Conservation (phyloP, 2,329 filamentous ascomycete species). For the Alternaria incomplexa region DNA sequence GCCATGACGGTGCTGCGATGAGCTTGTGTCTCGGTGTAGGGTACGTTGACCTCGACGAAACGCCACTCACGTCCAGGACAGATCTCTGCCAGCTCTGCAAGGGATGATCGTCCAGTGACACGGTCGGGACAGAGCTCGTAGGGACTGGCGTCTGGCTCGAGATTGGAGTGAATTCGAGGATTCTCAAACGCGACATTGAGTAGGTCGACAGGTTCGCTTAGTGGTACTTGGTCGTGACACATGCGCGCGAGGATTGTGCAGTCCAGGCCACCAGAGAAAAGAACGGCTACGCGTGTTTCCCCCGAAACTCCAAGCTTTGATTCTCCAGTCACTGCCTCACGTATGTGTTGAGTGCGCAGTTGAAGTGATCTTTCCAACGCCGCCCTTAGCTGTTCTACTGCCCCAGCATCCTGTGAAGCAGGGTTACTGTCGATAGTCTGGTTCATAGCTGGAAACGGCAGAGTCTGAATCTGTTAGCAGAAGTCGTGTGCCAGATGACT, state of each 20-base stretch:
- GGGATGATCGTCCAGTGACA: conserved; percentile 80
- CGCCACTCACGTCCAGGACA: conserved; percentile 79
- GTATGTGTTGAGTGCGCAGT: conserved; percentile 56
- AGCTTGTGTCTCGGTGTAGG: conserved; percentile 73
- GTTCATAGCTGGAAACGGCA: conserved; percentile 56
- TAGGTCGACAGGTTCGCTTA: conserved; percentile 76
- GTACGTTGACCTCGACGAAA: conserved; percentile 86
- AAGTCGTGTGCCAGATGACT: conserved; percentile 16
- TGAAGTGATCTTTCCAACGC: conserved; percentile 67
- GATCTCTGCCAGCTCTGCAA: conserved; percentile 71
- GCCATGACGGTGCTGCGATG: conserved; percentile 74
- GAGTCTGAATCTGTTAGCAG: conserved; percentile 42
- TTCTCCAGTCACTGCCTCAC: conserved; percentile 24
- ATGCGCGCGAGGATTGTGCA: conserved; percentile 87
- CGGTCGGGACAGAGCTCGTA: conserved; percentile 92
- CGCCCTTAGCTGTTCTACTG: conserved; percentile 61
- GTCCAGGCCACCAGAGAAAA: conserved; percentile 95
- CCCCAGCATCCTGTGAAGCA: conserved; percentile 38
- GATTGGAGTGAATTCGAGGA: conserved; percentile 65
- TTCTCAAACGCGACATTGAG: conserved; percentile 98
- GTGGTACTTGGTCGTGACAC: conserved; percentile 75
- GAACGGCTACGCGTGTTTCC: conserved; percentile 69
- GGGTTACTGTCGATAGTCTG: conserved; percentile 10
- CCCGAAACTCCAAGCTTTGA: not conserved
- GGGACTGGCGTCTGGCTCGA: conserved; percentile 45